Evolutionary conservation across 805 yeast genomes (phyloP), one percentile per base, ranked within the genome.

Genomic region (Saccharomyces jurei): DNA sequence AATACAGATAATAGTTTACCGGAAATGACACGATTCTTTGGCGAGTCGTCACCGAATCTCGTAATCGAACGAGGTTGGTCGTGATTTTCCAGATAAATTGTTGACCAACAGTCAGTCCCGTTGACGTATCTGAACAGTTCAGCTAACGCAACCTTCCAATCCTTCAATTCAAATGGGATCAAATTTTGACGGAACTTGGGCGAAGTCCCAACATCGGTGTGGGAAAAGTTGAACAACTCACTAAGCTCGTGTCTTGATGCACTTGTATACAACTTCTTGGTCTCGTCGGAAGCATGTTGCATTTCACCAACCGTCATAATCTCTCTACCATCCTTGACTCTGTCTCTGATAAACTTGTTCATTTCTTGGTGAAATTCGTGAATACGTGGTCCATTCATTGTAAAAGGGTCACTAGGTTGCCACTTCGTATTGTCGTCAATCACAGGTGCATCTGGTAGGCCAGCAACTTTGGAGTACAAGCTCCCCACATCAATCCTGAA

Each of bases 231-330:
- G 63, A 76, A 76, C 60, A 75, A 64, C 73, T 71, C 72, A 60
- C 72, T 66, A 70, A 76, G 66, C 59, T 75, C 78, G 55, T 72
- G 66, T 55, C 65, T 61, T 47, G 61, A 60, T 10, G 71, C 72
- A 57, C 68, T 60, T 46, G 76, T 79, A 60, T 76, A 79, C 55
- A 74, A 70, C 60, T 75, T 64, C 4, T 77, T 69, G 32, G 75
- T 74, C 49, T 74, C 78, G 50, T 72, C 71, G 5, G 74, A 57
- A 47, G 76, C 71, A 53, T 66, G 67, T 14, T 81, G 80, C 51
- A 78, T 78, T 62, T 81, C 84, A 48, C 84, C 85, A 30, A 81
- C 84, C 6, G 84, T 78, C 77, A 81, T 73, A 31, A 70, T 77
- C 60, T 79, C 81, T 59, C 78, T 78, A 53, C 76, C 71, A 41